Evolutionary conservation across 139 green algal genomes (phyloP).

Genomic region (Ettlia oleoabundans): DNA sequence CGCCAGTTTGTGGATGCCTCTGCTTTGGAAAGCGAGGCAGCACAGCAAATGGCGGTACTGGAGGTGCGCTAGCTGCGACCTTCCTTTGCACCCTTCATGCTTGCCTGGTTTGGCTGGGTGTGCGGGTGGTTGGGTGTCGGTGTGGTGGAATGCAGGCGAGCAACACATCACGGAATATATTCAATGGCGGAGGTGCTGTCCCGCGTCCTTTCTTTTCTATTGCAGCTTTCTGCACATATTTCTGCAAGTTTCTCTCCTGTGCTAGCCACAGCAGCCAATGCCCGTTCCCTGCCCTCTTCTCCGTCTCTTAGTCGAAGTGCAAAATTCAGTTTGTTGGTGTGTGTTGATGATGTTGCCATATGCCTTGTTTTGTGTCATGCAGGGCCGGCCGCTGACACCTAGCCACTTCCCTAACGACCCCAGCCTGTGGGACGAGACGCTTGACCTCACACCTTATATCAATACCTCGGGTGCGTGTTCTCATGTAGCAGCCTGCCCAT

Average conservation of each 20-base stretch:
- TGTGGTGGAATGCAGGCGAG: not conserved
- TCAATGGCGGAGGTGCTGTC: not conserved
- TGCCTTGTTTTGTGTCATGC: not conserved
- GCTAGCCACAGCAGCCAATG: not conserved
- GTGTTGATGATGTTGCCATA: too few species aligned
- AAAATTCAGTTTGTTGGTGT: too few species aligned
- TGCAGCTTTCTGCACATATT: too few species aligned
- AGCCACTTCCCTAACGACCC: conserved; percentile 36
- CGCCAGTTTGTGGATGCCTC: conserved; percentile 49
- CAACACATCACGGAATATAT: not conserved
- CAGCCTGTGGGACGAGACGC: conserved; percentile 43
- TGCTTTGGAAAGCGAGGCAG: conserved; percentile 36
- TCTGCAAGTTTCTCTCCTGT: not conserved
- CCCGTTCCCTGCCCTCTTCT: not conserved
- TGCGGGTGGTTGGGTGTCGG: too few species aligned
- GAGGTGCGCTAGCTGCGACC: conserved; percentile 38
- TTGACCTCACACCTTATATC: conserved; percentile 86
- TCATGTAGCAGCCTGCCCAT: too few species aligned
- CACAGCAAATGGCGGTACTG: conserved; percentile 72
- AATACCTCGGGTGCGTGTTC: conserved; percentile 72
- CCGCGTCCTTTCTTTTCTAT: too few species aligned
- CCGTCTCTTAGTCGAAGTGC: too few species aligned
- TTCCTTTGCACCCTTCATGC: too few species aligned
- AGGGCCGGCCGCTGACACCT: conserved; percentile 31
- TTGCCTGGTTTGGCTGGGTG: too few species aligned